Conservation (phyloP, 2,329 filamentous ascomycete genomes). For the Aspergillus fischeri region DNA sequence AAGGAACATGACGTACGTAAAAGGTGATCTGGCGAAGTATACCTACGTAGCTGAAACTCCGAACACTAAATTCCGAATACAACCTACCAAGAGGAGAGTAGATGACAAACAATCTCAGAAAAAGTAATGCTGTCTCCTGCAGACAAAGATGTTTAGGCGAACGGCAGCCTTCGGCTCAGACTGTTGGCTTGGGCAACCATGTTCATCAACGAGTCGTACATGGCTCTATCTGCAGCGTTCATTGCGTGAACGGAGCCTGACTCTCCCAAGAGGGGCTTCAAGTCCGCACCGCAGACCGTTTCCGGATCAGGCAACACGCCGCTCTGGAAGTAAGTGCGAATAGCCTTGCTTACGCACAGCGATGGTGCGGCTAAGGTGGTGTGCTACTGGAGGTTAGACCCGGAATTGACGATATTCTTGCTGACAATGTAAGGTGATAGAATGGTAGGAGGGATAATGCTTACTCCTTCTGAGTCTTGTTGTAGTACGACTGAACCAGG, state of each 20-base stretch:
- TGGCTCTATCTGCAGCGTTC: constrained; percentile 7
- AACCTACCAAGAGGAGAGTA: no score
- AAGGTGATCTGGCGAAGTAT: no score
- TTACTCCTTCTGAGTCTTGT: constrained; percentile 42
- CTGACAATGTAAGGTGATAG: neutral
- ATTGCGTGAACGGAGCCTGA: constrained; percentile 7
- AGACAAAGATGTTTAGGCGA: neutral
- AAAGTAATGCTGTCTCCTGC: neutral
- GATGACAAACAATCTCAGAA: neutral
- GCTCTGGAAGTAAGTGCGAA: constrained; percentile 42
- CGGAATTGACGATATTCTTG: neutral
- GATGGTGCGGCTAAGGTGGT: constrained; percentile 34
- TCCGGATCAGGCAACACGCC: constrained; percentile 34
- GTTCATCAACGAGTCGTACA: constrained; percentile 16
- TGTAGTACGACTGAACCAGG: constrained; percentile 43
- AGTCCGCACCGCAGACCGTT: constrained; percentile 34
- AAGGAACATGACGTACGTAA: no score
- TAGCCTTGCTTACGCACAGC: constrained; percentile 31
- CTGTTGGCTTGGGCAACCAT: neutral
- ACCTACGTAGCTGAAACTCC: no score
- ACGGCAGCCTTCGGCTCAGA: neutral
- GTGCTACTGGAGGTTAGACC: constrained; percentile 20
- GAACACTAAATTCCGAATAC: no score
- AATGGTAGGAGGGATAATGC: constrained; percentile 14
- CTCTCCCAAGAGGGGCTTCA: constrained; percentile 29